A percentile compares a stretch with the other conserved stretches of the same genome.
These are phyloP conservation scores for Yamadazyma oceani DNA, from an alignment of 1,139 yeast genomes.

Conservation along the genomic window DNA sequence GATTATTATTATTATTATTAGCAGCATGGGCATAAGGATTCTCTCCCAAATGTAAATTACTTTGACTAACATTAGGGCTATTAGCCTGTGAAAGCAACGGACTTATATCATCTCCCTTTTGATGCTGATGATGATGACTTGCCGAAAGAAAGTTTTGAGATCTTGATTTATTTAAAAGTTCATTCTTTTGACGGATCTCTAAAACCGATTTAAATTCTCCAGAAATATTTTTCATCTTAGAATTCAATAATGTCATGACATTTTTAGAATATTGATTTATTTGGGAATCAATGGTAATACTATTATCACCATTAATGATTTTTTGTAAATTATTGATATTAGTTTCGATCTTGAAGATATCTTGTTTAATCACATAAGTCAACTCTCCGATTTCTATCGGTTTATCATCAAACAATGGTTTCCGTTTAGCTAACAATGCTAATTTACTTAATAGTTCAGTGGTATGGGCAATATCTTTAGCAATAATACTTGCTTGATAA, in stretches of 20 bases:
- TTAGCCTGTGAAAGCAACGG: constrained; percentile 13
- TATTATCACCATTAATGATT: constrained; percentile 48
- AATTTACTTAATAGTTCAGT: constrained; percentile 79
- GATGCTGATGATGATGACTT: constrained; percentile 29
- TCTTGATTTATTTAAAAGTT: constrained; percentile 75
- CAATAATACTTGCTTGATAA: constrained; percentile 76
- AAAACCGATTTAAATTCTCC: constrained; percentile 88
- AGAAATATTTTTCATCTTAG: constrained; percentile 86
- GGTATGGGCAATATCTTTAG: constrained; percentile 87
- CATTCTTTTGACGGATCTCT: constrained; percentile 83
- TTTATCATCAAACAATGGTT: constrained; percentile 92
- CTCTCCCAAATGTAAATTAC: constrained; percentile 27
- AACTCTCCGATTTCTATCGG: constrained; percentile 93
- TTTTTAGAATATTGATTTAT: constrained; percentile 74
- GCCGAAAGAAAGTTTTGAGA: constrained; percentile 79
- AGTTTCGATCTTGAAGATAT: constrained; percentile 82
- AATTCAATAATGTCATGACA: constrained; percentile 81
- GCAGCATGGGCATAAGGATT: constrained; percentile 35
- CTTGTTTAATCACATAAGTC: constrained; percentile 90
- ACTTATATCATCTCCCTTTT: constrained; percentile 2
- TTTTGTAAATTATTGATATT: constrained; percentile 66
- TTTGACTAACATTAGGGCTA: constrained; percentile 18
- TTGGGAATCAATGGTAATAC: constrained; percentile 55
- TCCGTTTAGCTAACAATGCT: constrained; percentile 81
- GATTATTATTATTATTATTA: constrained; percentile 6